Percentiles rank a stretch among this genome's conserved stretches.
Conservation (phyloP, 75 land plant species). For the Gnetum montanum region DNA sequence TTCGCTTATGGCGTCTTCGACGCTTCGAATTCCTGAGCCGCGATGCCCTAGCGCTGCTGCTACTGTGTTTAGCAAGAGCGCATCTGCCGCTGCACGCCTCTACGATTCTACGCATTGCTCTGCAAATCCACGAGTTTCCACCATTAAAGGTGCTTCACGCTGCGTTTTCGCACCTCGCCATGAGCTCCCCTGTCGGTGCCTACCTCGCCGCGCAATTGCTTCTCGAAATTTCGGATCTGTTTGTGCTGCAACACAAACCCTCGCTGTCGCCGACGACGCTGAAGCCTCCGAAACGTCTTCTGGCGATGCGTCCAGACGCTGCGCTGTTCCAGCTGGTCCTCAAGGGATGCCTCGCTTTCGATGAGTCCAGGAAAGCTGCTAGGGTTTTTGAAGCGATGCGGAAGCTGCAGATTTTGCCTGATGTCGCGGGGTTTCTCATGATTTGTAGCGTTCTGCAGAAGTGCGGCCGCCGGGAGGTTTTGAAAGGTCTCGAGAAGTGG, state of each 20-base stretch:
- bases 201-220: no score
- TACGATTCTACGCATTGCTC: slow-evolving; percentile 28
- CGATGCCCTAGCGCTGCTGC: slow-evolving; percentile 19
- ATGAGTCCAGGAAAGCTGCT: slow-evolving; percentile 33
- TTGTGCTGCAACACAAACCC: no score
- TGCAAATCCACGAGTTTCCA: slow-evolving; percentile 17
- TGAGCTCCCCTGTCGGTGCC: no score
- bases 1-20: slow-evolving; percentile 7
- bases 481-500: slow-evolving; percentile 30
- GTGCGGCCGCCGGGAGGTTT: slow-evolving; percentile 41
- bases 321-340: slow-evolving; percentile 43
- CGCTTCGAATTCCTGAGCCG: slow-evolving; percentile 22
- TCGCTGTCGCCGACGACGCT: no score
- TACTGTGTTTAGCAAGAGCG: slow-evolving; percentile 35
- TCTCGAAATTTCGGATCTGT: no score
- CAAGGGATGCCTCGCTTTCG: slow-evolving; percentile 39
- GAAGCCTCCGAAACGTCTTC: no score
- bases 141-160: no score
- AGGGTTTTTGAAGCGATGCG: slow-evolving; percentile 47
- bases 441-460: slow-evolving; percentile 39
- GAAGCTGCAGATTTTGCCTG: slow-evolving; percentile 25
- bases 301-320: slow-evolving; percentile 19
- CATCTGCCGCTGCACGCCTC: slow-evolving; percentile 45
- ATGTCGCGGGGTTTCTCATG: slow-evolving; percentile 30
- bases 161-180: no score